These are phyloP conservation scores for Fusarium begoniae DNA, from an alignment of 2,329 filamentous ascomycete species.

Conservation along the genomic window DNA sequence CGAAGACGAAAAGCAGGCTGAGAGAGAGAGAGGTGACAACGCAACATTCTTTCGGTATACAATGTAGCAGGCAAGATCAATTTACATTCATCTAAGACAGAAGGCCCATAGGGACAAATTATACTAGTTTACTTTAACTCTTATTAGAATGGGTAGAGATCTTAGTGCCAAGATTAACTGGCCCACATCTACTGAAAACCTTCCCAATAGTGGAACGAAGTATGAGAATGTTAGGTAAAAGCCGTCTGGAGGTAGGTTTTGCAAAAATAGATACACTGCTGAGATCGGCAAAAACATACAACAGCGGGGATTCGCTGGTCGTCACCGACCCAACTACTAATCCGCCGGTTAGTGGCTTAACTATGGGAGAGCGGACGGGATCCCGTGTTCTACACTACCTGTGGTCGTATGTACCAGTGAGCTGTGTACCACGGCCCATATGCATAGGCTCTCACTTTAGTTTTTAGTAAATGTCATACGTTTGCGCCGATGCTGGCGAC, in stretches of 20 bases:
- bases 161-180: no score
- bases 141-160: accelerated
- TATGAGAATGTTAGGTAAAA: accelerated
- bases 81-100: background rate
- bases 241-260: accelerated
- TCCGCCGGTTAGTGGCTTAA: background rate
- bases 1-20: background rate
- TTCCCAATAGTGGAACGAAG: no score
- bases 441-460: accelerated
- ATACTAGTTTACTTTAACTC: no score
- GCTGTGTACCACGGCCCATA: accelerated
- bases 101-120: background rate
- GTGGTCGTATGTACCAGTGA: background rate
- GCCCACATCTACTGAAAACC: no score
- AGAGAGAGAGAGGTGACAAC: background rate
- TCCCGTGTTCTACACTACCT: background rate
- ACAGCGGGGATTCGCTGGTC: background rate
- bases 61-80: background rate
- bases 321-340: background rate
- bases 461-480: accelerated
- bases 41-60: slow-evolving; percentile 2
- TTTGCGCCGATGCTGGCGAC: background rate
- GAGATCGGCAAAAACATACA: background rate
- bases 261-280: background rate
- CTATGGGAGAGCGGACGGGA: background rate